These are phyloP conservation scores for Spathaspora sp. DNA, from an alignment of 1,139 yeast species.

Conservation along the genomic window DNA sequence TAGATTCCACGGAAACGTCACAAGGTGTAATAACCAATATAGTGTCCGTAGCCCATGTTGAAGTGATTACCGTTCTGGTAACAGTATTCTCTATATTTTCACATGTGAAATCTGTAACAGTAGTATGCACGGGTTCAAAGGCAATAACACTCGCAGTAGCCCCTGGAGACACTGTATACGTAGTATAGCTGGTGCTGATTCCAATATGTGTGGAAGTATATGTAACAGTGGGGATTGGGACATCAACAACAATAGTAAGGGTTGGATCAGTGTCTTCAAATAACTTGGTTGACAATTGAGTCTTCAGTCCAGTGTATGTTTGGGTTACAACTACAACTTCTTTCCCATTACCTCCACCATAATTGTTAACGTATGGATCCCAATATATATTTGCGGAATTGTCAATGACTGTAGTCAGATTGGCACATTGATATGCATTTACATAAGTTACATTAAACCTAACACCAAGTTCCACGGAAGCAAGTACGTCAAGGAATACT, in stretches of 20 bases:
- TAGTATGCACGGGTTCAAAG: slow-evolving; percentile 16
- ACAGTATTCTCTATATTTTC: not conserved
- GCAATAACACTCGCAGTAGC: slow-evolving; percentile 8
- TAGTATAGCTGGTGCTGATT: slow-evolving; percentile 11
- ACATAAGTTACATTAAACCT: slow-evolving; percentile 9
- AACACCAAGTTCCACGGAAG: not conserved
- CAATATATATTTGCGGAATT: slow-evolving; percentile 7
- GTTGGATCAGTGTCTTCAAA: slow-evolving; percentile 12
- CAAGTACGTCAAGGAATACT: slow-evolving; percentile 21
- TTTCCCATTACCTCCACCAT: slow-evolving; percentile 22
- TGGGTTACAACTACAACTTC: slow-evolving; percentile 21
- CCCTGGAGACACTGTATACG: slow-evolving; percentile 14
- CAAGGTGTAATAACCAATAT: not conserved
- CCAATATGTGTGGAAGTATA: slow-evolving; percentile 18
- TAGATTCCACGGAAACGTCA: not conserved
- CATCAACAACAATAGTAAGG: slow-evolving; percentile 17
- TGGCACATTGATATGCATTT: slow-evolving; percentile 15
- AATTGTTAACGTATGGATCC: slow-evolving; percentile 11
- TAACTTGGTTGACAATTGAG: slow-evolving; percentile 22
- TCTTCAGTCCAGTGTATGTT: slow-evolving; percentile 25
- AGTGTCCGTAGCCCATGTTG: not conserved
- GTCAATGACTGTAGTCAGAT: not conserved
- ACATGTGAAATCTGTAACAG: slow-evolving; percentile 7
- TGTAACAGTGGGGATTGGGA: slow-evolving; percentile 21
- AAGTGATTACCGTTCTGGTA: not conserved